These are phyloP conservation scores for Penicillium sp. DNA, from an alignment of 2,329 filamentous ascomycete species.

Conservation along the genomic window DNA sequence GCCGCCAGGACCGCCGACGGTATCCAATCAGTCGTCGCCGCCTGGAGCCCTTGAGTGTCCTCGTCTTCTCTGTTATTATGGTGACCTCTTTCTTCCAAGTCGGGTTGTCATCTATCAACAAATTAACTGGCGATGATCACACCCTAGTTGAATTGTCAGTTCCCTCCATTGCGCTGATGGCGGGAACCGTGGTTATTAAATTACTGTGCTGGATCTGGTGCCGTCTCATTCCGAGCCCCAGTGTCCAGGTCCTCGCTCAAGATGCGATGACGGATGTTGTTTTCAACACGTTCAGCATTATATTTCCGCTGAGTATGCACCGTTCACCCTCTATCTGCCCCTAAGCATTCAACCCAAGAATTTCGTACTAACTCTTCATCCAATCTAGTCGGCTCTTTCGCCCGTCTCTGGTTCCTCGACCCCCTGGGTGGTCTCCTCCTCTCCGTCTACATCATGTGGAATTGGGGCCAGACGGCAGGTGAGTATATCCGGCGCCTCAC, in stretches of 20 bases:
- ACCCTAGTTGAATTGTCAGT: constrained; percentile 71
- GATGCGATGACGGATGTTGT: constrained; percentile 76
- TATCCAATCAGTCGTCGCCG: constrained; percentile 64
- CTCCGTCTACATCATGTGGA: constrained; percentile 62
- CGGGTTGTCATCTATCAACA: constrained; percentile 61
- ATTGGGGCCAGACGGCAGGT: constrained; percentile 62
- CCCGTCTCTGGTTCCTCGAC: constrained; percentile 60
- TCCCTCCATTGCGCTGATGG: constrained; percentile 78
- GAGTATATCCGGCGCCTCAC: constrained; percentile 65
- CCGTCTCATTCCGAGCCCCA: constrained; percentile 80
- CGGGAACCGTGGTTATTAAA: constrained; percentile 78
- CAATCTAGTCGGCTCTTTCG: constrained; percentile 36
- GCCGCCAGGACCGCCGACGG: constrained; percentile 61
- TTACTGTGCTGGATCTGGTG: constrained; percentile 85
- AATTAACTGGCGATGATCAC: constrained; percentile 60
- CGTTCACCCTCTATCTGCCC: neutral
- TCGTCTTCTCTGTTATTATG: constrained; percentile 68
- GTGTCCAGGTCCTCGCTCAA: constrained; percentile 75
- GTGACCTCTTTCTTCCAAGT: constrained; percentile 66
- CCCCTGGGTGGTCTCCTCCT: constrained; percentile 63
- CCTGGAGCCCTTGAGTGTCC: constrained; percentile 65
- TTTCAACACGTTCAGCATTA: constrained; percentile 86
- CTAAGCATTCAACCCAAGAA: neutral
- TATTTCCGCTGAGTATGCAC: constrained; percentile 68
- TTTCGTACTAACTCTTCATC: neutral